A percentile compares a stretch with the other conserved stretches of the same genome.
Evolutionary conservation across 164 flowering plant species (phyloP).

Genomic region (Stephania yunnanensis): DNA sequence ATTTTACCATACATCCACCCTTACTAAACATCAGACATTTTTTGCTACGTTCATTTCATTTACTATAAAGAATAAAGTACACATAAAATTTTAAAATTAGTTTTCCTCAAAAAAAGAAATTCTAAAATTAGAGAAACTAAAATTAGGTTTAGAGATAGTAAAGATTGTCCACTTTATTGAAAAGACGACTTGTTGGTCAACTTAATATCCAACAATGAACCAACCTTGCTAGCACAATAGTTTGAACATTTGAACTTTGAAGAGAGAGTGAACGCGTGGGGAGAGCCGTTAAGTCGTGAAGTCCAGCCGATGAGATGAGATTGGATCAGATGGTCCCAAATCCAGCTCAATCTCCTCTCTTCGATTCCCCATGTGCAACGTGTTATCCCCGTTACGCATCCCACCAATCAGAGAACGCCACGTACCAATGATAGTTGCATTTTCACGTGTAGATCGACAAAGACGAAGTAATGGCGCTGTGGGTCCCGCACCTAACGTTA

Average conservation of each 20-base stretch:
- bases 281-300: neutral
- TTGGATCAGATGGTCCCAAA: slow-evolving; percentile 4
- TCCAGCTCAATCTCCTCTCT: neutral
- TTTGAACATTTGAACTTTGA: neutral
- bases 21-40: no score
- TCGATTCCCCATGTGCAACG: slow-evolving; percentile 4
- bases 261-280: no score
- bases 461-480: neutral
- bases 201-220: neutral
- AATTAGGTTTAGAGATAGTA: no score
- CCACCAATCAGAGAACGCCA: neutral
- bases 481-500: neutral
- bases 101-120: no score
- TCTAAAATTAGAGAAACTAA: no score
- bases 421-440: neutral
- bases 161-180: no score
- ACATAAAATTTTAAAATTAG: no score
- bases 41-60: no score
- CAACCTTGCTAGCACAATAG: neutral
- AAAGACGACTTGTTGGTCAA: no score
- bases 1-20: no score
- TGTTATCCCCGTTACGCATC: neutral
- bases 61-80: no score
- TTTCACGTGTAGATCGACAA: slow-evolving; percentile 7
- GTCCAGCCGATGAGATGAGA: neutral